Evolutionary conservation across 306 rosid species (phyloP), one percentile per base, ranked within the genome.

Genomic region (Prunus mongolica): DNA sequence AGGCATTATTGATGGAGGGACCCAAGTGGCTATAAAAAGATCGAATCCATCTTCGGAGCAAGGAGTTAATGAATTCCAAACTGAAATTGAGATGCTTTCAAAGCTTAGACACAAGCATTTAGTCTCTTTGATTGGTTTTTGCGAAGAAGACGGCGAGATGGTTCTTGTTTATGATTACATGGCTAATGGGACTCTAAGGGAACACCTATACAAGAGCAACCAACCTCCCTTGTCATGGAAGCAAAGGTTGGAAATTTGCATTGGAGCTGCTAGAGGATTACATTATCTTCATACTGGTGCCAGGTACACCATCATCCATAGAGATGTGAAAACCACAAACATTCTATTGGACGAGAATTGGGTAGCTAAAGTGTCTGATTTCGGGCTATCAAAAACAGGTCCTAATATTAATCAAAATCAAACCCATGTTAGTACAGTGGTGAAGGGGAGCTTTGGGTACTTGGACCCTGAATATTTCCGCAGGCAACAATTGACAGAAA

Each of bases 391-490:
- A 20, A 86, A 71, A 78, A 78, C 76, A 14, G 78, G 89, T 66
- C 79, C 81, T 12, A 56, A 63, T 75, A 60, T 78, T 19, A 56
- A 75, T 66, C 81, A 83, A 67, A 56, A 78, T 66, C 81, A 83
- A 67, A 71, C 71, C 27, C 89, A 86, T 55, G 84, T 83, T 14
- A 80, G 85, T 61, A 86, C 89, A 46, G 5, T 78, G 67, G 89
- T 86, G 74, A 83, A 86, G 56, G 87, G 89, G n/a, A 83, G 89
- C 83, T 83, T 86, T 30, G 83, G 87, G 4, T 86, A 83, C 65
- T 71, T 86, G n/a, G 89, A 83, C 32, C 89, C 83, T 2, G 85
- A 80, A 46, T 86, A 83, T 57, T 83, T 83, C n/a, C 73, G 76
- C 9, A 76, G 86, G 69, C 86, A 82, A 67, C 79, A 79, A 70